Conservation (phyloP, 148 eudicot genomes). For the Silene conica region DNA sequence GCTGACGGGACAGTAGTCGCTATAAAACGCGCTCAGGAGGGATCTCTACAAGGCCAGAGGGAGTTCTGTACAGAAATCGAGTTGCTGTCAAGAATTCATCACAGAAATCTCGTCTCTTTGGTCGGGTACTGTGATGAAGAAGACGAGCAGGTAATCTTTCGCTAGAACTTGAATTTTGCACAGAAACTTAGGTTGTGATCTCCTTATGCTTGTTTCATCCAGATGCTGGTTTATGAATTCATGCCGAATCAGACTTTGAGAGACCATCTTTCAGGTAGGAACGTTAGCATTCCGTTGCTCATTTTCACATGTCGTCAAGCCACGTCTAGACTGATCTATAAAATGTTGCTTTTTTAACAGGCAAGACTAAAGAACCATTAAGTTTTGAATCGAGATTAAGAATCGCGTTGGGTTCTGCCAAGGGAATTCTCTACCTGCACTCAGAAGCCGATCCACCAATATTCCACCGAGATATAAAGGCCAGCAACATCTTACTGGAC, state of each 20-base stretch:
- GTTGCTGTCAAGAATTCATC: conserved; percentile 73
- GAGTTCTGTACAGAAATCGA: conserved; percentile 77
- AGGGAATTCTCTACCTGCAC: conserved; percentile 87
- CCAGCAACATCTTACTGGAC: conserved; percentile 81
- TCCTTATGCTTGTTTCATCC: conserved; percentile 21
- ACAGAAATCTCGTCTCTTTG: conserved; percentile 64
- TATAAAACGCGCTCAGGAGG: conserved; percentile 75
- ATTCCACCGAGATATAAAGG: conserved; percentile 86
- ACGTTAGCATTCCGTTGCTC: conserved; percentile 10
- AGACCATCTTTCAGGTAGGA: conserved; percentile 69
- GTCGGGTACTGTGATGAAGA: conserved; percentile 72
- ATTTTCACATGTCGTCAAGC: conserved; percentile 18
- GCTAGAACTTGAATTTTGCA: neutral
- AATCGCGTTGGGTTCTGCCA: conserved; percentile 68
- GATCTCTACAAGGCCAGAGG: conserved; percentile 70
- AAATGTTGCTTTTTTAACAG: conserved; percentile 28
- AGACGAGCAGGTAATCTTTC: conserved; percentile 66
- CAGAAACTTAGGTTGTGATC: neutral
- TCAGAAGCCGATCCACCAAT: conserved; percentile 94
- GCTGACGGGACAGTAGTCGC: conserved; percentile 61
- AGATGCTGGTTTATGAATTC: conserved; percentile 91
- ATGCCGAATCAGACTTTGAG: conserved; percentile 75
- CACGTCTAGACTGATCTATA: neutral
- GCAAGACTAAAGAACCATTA: conserved; percentile 33
- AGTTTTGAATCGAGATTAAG: conserved; percentile 39